Evolutionary conservation across 202 grass and related monocot species (phyloP), one percentile per base, ranked within the genome.

Genomic region (Dendrocalamus latiflorus): DNA sequence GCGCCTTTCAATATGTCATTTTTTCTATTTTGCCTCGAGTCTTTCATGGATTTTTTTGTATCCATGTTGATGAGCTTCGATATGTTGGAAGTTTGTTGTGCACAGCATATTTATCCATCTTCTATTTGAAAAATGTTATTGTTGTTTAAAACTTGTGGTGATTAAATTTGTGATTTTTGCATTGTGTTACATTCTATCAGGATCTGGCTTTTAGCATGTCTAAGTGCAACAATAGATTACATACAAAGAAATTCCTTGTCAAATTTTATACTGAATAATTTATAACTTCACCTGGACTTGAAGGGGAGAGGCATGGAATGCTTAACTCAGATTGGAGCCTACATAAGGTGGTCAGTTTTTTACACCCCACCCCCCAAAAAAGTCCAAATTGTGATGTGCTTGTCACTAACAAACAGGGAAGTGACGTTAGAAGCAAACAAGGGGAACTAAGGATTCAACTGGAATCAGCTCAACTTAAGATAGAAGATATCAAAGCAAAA

Each of bases 401-500:
- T 59, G 28, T 37, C 22, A 76, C 2, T 80, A 76, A 53, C 59
- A 76, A 83, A 64, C 72, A 94, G 86, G 81, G 53, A 90, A 51
- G 17, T 87, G 73, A 89, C 56, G 70, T 43, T 47, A 60, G 38
- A 65, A 85, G 66, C 47, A 92, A 84, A 83, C 76, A 75, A 34
- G 69, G 47, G 53, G 58, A 65, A 14, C 59, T 90, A 21, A 59
- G n/a, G 25, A 55, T 75, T 65, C 81, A 80, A 76, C 37, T 90
- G 75, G 81, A 89, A 64, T 69, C 47, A 70, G 47, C 78, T 88
- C 72, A 91, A 72, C 78, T 65, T 36, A 88, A 80, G 86, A 70
- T 90, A 9, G 67, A 88, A 42, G 88, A 86, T 78, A 64, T 94
- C 68, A 89, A 92, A 85, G 84, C 78, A 81, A 87, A 89, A 88